Percentiles rank a stretch among this genome's conserved stretches.
phyloP scores from a whole-genome alignment of 495 filamentous ascomycete species.

The Podospora comata region DNA sequence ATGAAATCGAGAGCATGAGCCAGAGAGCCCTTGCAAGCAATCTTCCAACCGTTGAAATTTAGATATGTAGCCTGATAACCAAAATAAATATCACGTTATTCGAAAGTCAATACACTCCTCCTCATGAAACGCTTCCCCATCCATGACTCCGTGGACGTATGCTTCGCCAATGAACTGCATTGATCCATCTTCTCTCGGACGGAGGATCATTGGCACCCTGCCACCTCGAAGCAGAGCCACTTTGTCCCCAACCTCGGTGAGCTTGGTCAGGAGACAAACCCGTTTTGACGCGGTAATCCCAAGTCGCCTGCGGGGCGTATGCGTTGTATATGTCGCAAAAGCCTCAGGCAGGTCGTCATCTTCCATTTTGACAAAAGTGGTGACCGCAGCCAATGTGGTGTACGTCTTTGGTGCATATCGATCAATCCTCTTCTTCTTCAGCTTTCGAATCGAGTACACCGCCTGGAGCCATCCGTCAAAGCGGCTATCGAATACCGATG shows the following conservation, averaged over 20 bases:
- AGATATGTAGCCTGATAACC: background rate
- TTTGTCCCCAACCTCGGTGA: conserved; percentile 12
- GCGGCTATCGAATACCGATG: too few species aligned
- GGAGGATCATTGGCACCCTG: conserved; percentile 11
- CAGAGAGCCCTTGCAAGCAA: background rate
- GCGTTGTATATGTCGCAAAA: conserved; percentile 1
- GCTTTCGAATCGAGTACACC: conserved; percentile 8
- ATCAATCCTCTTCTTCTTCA: conserved; percentile 11
- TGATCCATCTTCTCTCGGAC: conserved; percentile 7
- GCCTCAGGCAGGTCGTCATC: background rate
- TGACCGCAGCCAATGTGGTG: too few species aligned
- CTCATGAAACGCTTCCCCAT: conserved; percentile 14
- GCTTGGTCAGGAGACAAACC: conserved; percentile 19
- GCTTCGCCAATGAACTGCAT: conserved; percentile 16
- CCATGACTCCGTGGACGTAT: conserved; percentile 16
- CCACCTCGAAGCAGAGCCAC: conserved; percentile 15
- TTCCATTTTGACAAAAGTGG: too few species aligned
- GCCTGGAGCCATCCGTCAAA: conserved; percentile 7
- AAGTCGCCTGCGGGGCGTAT: conserved; percentile 1
- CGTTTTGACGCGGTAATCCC: conserved; percentile 11
- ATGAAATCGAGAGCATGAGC: background rate
- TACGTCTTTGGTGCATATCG: too few species aligned
- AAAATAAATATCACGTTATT: too few species aligned
- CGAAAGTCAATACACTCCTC: background rate
- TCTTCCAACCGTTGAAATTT: background rate